A percentile compares a stretch with the other conserved stretches of the same genome.
Conservation (phyloP, 495 filamentous ascomycete species). For the Trichoderma erinaceum region DNA sequence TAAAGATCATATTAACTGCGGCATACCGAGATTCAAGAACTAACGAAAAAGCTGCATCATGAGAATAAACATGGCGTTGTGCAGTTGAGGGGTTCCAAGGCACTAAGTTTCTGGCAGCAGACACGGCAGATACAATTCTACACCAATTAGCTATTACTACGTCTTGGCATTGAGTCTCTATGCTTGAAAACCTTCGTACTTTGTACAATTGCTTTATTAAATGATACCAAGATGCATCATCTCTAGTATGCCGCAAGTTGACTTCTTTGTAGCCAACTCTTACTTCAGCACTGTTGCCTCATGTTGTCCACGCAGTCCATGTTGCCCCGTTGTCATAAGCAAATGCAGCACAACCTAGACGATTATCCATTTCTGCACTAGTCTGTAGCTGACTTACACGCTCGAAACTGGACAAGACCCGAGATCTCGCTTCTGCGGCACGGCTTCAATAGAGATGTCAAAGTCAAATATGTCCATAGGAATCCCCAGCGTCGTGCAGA, state of each 20-base stretch:
- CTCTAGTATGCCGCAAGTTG: no score
- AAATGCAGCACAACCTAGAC: not conserved
- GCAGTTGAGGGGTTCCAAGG: not conserved
- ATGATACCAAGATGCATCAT: no score
- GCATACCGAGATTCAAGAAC: not conserved
- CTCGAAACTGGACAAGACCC: constrained; percentile 7
- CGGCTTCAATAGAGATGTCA: constrained; percentile 68
- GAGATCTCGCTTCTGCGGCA: constrained; percentile 11
- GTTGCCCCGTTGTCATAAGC: no score
- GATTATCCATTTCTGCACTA: not conserved
- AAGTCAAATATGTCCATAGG: constrained; percentile 97
- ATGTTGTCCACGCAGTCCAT: no score
- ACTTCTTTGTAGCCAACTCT: no score
- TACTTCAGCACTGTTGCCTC: no score
- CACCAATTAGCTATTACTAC: not conserved
- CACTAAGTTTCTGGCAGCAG: not conserved
- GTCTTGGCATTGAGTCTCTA: no score
- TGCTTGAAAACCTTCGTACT: no score
- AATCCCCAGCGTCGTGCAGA: constrained; percentile 82
- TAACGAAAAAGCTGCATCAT: not conserved
- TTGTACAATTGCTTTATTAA: no score
- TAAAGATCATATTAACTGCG: not conserved
- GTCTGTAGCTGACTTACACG: not conserved
- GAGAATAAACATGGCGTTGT: not conserved
- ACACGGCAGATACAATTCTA: not conserved